Evolutionary conservation across 2,329 filamentous ascomycete genomes (phyloP).

Genomic region (Hypocreales sp.): DNA sequence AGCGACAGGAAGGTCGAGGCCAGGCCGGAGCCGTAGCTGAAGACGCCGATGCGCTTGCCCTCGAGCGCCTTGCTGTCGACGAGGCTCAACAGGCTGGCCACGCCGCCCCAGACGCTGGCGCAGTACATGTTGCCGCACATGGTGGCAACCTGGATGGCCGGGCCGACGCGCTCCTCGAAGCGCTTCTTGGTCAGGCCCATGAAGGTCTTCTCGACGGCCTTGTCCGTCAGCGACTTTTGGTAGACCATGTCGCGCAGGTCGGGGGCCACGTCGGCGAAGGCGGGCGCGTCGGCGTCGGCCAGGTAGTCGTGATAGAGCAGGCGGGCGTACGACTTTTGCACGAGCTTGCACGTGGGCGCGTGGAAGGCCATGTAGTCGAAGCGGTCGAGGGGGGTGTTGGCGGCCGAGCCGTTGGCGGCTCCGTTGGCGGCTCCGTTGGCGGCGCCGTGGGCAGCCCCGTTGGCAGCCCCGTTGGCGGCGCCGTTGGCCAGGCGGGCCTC

Average conservation of each 20-base stretch:
- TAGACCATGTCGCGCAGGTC: conserved; percentile 70
- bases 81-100: conserved; percentile 53
- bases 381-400: conserved; percentile 55
- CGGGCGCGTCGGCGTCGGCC: conserved; percentile 46
- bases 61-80: conserved; percentile 46
- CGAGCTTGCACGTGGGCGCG: conserved; percentile 74
- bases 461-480: conserved; percentile 29
- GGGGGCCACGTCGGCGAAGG: conserved; percentile 59
- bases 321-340: conserved; percentile 71
- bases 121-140: conserved; percentile 59
- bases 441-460: conserved; percentile 33
- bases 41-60: conserved; percentile 60
- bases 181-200: conserved; percentile 73
- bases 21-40: conserved; percentile 68
- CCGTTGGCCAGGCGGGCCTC: conserved; percentile 39
- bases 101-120: conserved; percentile 60
- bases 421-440: conserved; percentile 36
- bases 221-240: conserved; percentile 64
- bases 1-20: conserved; percentile 59
- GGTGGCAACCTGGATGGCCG: conserved; percentile 60
- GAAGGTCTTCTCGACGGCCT: conserved; percentile 75
- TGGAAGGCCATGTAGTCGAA: conserved; percentile 80
- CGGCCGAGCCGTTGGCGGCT: conserved; percentile 11
- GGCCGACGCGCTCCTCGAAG: conserved; percentile 63
- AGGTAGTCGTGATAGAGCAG: conserved; percentile 80